Evolutionary conservation across 306 rosid genomes (phyloP).

Genomic region (Prunus fruticosa): DNA sequence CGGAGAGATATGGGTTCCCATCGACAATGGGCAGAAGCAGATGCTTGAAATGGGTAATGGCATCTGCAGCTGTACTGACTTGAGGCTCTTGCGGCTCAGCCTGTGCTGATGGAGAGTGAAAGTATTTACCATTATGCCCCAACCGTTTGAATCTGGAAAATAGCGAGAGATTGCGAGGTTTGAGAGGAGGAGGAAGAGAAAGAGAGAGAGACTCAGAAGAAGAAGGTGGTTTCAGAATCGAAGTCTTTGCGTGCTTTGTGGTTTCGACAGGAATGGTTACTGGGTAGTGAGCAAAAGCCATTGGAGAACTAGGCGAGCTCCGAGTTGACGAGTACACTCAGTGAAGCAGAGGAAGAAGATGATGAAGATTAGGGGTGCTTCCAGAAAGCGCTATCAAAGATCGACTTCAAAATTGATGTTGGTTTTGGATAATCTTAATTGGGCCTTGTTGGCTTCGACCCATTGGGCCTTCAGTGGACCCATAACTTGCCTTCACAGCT

Average conservation of each 20-base stretch:
- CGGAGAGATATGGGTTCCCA: conserved; percentile 81
- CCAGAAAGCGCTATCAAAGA: conserved; percentile 20
- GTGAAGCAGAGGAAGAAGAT: neutral
- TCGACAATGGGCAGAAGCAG: conserved; percentile 83
- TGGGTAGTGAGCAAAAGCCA: conserved; percentile 55
- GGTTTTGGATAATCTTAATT: neutral
- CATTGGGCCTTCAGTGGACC: neutral
- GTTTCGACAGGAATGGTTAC: conserved; percentile 36
- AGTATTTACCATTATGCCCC: conserved; percentile 29
- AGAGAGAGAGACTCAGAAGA: conserved; percentile 21
- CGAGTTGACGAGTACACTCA: conserved; percentile 2
- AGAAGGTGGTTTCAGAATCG: conserved; percentile 19
- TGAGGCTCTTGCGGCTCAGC: conserved; percentile 61
- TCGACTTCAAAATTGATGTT: neutral
- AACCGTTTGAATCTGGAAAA: conserved; percentile 28
- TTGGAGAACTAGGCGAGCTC: conserved; percentile 22
- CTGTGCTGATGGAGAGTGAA: conserved; percentile 32
- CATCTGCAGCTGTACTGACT: conserved; percentile 47
- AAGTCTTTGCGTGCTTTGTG: conserved; percentile 19
- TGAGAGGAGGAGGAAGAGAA: conserved; percentile 25
- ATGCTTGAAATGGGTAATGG: conserved; percentile 71
- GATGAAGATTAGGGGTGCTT: conserved; percentile 14
- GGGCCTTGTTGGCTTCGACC: neutral
- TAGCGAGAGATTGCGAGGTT: conserved; percentile 32
- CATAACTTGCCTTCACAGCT: neutral